phyloP scores from a whole-genome alignment of 768 basidiomycete species.

The Plicaturopsis crispa region DNA sequence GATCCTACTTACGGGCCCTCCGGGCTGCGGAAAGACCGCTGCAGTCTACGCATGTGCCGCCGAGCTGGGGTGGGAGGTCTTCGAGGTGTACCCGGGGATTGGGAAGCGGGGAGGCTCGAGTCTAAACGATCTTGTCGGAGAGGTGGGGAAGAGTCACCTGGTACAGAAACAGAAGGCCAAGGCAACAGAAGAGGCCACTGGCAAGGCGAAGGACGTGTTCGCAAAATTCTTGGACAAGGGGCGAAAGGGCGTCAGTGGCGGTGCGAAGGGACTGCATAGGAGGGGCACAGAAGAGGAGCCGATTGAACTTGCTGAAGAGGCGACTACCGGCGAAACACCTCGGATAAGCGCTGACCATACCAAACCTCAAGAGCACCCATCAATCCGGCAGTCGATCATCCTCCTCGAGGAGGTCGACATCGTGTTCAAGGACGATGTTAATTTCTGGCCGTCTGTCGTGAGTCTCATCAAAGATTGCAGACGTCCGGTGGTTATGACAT shows the following conservation, averaged over 20 bases:
- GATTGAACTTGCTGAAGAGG: slow-evolving; percentile 13
- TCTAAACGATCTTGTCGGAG: slow-evolving; percentile 77
- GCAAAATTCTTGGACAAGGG: slow-evolving; percentile 12
- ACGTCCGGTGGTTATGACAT: slow-evolving; percentile 89
- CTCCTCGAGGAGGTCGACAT: slow-evolving; percentile 95
- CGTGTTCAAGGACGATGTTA: slow-evolving; percentile 77
- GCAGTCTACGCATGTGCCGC: slow-evolving; percentile 90
- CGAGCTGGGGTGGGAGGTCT: slow-evolving; percentile 93
- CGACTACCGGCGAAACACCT: not conserved
- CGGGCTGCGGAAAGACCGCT: slow-evolving; percentile 86
- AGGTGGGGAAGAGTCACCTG: slow-evolving; percentile 90
- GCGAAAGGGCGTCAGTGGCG: slow-evolving; percentile 1
- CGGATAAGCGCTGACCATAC: not conserved
- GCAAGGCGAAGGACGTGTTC: slow-evolving; percentile 6
- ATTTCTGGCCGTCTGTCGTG: slow-evolving; percentile 81
- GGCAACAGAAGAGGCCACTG: not conserved
- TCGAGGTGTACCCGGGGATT: slow-evolving; percentile 94
- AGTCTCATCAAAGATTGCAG: slow-evolving; percentile 77
- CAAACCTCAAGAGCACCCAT: not conserved
- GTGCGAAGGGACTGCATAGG: too few relatives aligned
- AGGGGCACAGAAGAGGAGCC: slow-evolving; percentile 14
- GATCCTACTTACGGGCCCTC: slow-evolving; percentile 76
- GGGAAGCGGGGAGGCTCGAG: slow-evolving; percentile 81
- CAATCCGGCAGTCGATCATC: slow-evolving; percentile 76
- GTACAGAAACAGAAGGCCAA: slow-evolving; percentile 32